Evolutionary conservation across 2,329 filamentous ascomycete species (phyloP), one percentile per base, ranked within the genome.

Genomic region (Aspergillus oerlinghausenensis): DNA sequence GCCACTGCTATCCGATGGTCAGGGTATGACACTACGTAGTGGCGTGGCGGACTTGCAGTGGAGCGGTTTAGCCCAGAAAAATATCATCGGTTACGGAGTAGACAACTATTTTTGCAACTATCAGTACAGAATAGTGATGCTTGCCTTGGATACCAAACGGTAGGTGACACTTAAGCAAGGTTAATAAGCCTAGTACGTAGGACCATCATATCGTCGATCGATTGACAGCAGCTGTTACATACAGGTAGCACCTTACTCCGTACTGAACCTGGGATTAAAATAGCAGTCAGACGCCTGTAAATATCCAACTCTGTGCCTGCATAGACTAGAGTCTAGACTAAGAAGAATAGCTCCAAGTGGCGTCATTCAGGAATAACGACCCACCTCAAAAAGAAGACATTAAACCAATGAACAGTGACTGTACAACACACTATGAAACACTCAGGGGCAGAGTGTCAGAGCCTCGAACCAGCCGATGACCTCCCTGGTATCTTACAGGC

Each of bases 381-480:
- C 51, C 14, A 42, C 23, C 14, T 28, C 21, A 5, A 11, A 11
- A 23, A 23, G 25, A 17, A 7, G 17, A 17, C 7, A 6, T 17
- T 38, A 38, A 38, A 7, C 59, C 57, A 60, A 63, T 62, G 29
- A 57, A 38, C 28, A 29, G 49, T 43, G 17, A 8, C 32, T 23
- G 5, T 40, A 43, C 19, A 35, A 17, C 52, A 23, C 45, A 35
- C 35, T 51, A 49, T 62, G 61, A 63, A 60, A 63, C 61, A 63
- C 52, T 61, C 60, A 62, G 61, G 61, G 61, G 58, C 58, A 59
- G 11, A 62, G 23, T 51, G 60, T 60, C 54, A 42, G 59, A 60
- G 59, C 52, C 54, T 60, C 58, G 51, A 61, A 59, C 61, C 57
- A 55, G 50, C 50, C 40, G 21, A 49, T 23, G 45, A 54, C 29